Conservation (phyloP, 768 basidiomycete genomes). For the Coprinopsis sp. region DNA sequence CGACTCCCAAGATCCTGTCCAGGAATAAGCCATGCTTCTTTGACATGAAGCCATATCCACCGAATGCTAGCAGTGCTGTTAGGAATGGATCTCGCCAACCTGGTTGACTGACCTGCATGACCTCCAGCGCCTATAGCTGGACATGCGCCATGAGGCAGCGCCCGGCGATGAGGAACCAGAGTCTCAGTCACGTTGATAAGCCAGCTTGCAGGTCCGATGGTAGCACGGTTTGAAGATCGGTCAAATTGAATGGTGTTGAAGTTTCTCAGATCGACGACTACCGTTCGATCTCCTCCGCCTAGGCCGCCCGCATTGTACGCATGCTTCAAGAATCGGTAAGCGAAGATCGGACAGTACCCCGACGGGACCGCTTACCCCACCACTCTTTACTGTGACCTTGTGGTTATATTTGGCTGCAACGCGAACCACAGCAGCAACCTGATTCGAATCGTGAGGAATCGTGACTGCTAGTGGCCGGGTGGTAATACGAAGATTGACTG, state of each 20-base stretch:
- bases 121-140: constrained; percentile 52
- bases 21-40: constrained; percentile 48
- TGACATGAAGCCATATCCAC: constrained; percentile 47
- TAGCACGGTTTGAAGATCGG: constrained; percentile 27
- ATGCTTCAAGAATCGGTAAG: constrained; percentile 29
- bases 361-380: constrained; percentile 29
- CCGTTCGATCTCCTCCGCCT: constrained; percentile 37
- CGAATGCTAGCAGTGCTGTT: constrained; percentile 25
- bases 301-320: constrained; percentile 48
- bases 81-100: background rate
- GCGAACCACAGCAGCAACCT: constrained; percentile 23
- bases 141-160: constrained; percentile 50
- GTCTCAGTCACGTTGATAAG: constrained; percentile 44
- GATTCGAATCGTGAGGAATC: constrained; percentile 21
- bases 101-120: constrained; percentile 31
- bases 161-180: constrained; percentile 36
- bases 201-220: constrained; percentile 39
- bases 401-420: constrained; percentile 22
- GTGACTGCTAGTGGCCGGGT: constrained; percentile 26
- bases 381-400: constrained; percentile 34
- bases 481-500: constrained; percentile 26
- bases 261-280: constrained; percentile 43
- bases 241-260: constrained; percentile 36
- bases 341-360: background rate
- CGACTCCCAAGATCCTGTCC: constrained; percentile 39